Base-by-base conservation (phyloP, 2,329 filamentous ascomycete genomes). In the Penicillium sclerotigenum region DNA sequence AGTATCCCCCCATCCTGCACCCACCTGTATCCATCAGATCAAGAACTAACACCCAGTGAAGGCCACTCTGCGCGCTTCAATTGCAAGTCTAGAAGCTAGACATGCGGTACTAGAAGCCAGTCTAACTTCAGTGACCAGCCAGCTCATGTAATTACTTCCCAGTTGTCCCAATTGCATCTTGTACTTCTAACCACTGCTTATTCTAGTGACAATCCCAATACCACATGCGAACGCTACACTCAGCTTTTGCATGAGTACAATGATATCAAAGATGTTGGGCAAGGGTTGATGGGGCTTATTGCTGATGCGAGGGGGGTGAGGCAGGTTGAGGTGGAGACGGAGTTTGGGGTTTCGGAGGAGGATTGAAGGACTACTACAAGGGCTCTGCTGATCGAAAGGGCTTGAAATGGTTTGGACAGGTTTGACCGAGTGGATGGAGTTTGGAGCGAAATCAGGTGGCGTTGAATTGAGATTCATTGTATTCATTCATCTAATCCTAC, bases 191-290 rank as follows among this genome's bases (percentile, higher is more conserved):
- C 28, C 9, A 26, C 10, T 11, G 11, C 3, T n/a, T 18, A 42
- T 14, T 26, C 2, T 43, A 72, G 69, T 24, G 59, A 71, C 61
- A 75, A 78, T 11, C 78, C 83, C 0, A 76, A 81, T 38, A 72
- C 74, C 20, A 81, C 83, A 10, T 83, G 87, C 49, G 81, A 84
- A 52, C 74, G 75, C 31, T 87, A 89, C 68, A 89, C 89, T 65
- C 79, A 79, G 56, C 75, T 86, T 4, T 75, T 90, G 31, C 86
- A 88, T 61, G 76, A 83, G 55, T 90, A 89, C 73, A 90, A 90
- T 64, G 86, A 88, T 69, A 83, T 89, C 63, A 84, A 86, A 59
- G 87, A 90, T 69, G 76, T 87, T 8, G 87, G 83, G 0, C 81
- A 85, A 65, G 86, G 85, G 0, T 66, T 90, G 29, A 80, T 89